Evolutionary conservation across 805 yeast species (phyloP), one percentile per base, ranked within the genome.

Genomic region (Tetrapisispora fleetii): DNA sequence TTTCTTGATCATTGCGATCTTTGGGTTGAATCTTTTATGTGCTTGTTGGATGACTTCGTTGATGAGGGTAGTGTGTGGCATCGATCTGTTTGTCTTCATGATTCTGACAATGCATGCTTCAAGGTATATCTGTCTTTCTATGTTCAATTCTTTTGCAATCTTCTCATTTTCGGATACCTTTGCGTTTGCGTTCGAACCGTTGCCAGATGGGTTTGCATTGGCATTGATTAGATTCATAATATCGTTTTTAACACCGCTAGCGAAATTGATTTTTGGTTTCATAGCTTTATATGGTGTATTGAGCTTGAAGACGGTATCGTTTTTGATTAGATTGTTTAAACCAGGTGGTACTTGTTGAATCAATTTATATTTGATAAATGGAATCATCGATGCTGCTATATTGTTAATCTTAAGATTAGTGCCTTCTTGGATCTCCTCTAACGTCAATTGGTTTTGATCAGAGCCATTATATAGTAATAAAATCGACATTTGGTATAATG

Each of bases 81-180:
- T 72, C 40, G 74, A 75, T 65, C 89, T 85, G 61, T 96, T 77
- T 1, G 96, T 90, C 71, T 91, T 91, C 98, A 91, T 93, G 61
- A 91, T 86, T 59, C 99, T 78, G 37, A 91, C 98, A 67, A 93
- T 88, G 60, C 95, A 86, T 2, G 98, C 96, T 61, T 88, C 86
- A 58, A 93, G 73, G 68, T 82, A 83, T 61, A 85, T 80, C 67
- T 83, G 84, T 62, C 96, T 78, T 52, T 89, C 89, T 59, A 88
- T 93, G 58, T 83, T 88, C 44, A 91, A 80, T 60, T 89, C 95
- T 64, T 79, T 81, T 55, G 79, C 83, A 2, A 89, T 77, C 50
- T 83, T 88, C 35, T 80, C 87, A 17, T 50, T 54, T 48, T 63
- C 68, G 0, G 59, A 51, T 33, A 76, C 72, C 55, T 87, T 96